Base-by-base conservation (phyloP, 352 stramenopile species). In the Hyaloperonospora arabidopsidis region DNA sequence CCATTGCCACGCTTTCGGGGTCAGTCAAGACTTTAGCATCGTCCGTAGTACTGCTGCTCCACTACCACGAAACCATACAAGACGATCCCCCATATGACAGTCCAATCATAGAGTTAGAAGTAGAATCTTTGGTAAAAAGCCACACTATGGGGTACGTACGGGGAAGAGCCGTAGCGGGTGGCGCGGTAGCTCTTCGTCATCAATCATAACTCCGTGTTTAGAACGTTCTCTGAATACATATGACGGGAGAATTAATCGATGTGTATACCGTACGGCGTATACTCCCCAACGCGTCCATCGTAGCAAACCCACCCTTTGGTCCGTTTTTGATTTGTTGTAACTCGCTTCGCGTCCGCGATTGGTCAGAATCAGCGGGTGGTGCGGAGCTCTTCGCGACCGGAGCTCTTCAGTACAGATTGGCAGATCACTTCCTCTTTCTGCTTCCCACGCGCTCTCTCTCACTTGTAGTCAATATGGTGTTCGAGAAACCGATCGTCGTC, bases 401-500 rank as follows among this genome's bases (percentile, higher is more conserved):
- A 63, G 52, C 38, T 38, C 28, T 18, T 28, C 17, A 18, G 39
- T 21, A 36, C 19, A 17, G n/a, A 18, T 36, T 21, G 2, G 13
- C 22, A 0, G 10, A 28, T 44, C 76, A 89, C n/a, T 87, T 91
- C 81, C 76, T 87, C 73, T 75, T 82, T 76, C 63, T 66, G 65
- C 53, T 63, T 67, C n/a, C n/a, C 68, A 18, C 35, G 12, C 13
- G 4, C 2, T 41, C n/a, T 41, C 4, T 13, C 7, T 38, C 13
- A 13, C 49, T 62, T 59, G 51, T 71, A 66, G 69, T 35, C 44
- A 85, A 82, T 76, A 93, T 93, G 82, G 78, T 87, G 74, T 97
- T 97, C 78, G 87, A 98, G 69, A 97, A 96, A 72, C 87, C 88
- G 62, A 88, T 98, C 66, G 73, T 99, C 58, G 95, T 99, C 60